These are phyloP conservation scores for Aspergillus sp. DNA, from an alignment of 2,329 filamentous ascomycete genomes.

Conservation along the genomic window DNA sequence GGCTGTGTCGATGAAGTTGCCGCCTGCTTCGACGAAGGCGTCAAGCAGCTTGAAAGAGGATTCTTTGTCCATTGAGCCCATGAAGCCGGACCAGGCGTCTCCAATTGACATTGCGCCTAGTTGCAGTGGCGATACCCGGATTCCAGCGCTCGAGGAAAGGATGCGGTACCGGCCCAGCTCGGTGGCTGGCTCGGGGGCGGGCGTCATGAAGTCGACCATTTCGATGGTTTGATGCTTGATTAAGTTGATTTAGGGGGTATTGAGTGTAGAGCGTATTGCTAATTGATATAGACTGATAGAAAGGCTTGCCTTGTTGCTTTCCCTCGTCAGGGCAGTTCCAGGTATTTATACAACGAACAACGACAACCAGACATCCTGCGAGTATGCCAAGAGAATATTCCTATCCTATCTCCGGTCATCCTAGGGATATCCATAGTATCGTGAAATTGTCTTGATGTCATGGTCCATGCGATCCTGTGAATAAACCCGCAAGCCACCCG, in stretches of 20 bases:
- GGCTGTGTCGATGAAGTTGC: conserved; percentile 75
- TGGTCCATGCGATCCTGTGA: background rate
- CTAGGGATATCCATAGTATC: background rate
- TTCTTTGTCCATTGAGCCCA: conserved; percentile 69
- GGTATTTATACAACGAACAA: background rate
- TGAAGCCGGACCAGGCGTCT: conserved; percentile 50
- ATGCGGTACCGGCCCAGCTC: conserved; percentile 68
- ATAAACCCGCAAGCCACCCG: background rate
- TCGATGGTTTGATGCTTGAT: conserved; percentile 1
- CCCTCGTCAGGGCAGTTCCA: background rate
- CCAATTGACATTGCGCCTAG: conserved; percentile 46
- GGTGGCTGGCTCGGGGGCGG: conserved; percentile 54
- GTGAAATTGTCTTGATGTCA: background rate
- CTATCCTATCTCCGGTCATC: conserved; percentile 2
- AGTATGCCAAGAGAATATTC: background rate
- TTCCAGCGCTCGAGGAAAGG: conserved; percentile 66
- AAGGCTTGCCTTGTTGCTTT: background rate
- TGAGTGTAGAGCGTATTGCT: no score
- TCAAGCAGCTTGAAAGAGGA: conserved; percentile 68
- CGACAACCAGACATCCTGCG: background rate
- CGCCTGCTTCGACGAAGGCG: conserved; percentile 66
- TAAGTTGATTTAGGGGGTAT: no score
- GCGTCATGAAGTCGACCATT: conserved; percentile 3
- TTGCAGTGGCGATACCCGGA: conserved; percentile 68
- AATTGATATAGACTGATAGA: background rate